Evolutionary conservation across 2,329 filamentous ascomycete genomes (phyloP), one percentile per base, ranked within the genome.

Genomic region (Xylaria sp.): DNA sequence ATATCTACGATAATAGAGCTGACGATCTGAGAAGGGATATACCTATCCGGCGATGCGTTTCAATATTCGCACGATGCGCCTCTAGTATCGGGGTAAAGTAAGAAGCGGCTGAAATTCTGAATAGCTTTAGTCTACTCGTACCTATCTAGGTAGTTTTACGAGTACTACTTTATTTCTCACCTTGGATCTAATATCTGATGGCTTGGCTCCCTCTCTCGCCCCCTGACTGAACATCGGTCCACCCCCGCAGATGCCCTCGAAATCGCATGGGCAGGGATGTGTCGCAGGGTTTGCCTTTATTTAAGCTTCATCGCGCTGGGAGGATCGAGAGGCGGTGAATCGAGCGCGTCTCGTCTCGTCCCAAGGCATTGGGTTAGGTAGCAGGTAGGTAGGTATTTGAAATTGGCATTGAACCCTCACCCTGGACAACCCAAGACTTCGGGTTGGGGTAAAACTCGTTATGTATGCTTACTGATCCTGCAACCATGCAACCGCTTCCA

Each of bases 351-450:
- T 16, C 23, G 23, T 30, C 23, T 30, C 23, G 54, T 59, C 57
- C 59, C 62, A 62, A 50, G 52, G 46, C 52, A 49, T 53, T 59
- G 59, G 59, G 16, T 16, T 16, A 16, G 16, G 16, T 16, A 16
- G 16, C 16, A 16, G 16, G 16, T 16, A 16, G 16, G 23, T 30
- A 30, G 23, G 57, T 59, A 62, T 61, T 62, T 62, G 61, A 61
- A 63, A 63, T 63, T 54, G 51, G 35, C 16, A 16, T 16, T 16
- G 16, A 16, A 16, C 16, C 16, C 16, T 16, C 16, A 59, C 49
- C 55, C 62, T 63, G 16, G 57, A 59, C 52, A 30, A 62, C 52
- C 62, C 62, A 59, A 59, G 49, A 48, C 52, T 54, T 52, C 59
- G 59, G 62, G 59, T 59, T 59, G 54, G 49, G 59, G 52, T 59